Evolutionary conservation across 2,329 filamentous ascomycete species (phyloP).

Genomic region (Neonectria coccinea): DNA sequence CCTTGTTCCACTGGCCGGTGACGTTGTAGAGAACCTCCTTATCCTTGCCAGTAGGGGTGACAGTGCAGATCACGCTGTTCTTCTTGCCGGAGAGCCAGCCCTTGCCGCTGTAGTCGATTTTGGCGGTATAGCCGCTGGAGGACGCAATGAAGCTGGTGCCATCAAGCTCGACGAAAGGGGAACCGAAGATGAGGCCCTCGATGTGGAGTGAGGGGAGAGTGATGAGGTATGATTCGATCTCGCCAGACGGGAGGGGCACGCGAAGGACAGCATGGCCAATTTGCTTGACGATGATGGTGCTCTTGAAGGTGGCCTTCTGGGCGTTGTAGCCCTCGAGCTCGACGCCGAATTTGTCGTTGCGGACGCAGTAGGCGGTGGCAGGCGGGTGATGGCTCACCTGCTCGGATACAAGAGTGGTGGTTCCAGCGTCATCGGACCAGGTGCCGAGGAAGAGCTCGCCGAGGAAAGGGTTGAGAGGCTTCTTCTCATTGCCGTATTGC

Average conservation of each 20-base stretch:
- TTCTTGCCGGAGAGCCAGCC: constrained; percentile 97
- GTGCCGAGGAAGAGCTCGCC: constrained; percentile 93
- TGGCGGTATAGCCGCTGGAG: constrained; percentile 86
- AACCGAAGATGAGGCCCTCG: constrained; percentile 87
- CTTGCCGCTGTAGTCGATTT: constrained; percentile 92
- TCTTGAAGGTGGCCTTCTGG: constrained; percentile 94
- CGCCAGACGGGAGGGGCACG: constrained; percentile 63
- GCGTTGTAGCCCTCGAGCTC: constrained; percentile 90
- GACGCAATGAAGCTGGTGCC: constrained; percentile 86
- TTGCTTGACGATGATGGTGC: constrained; percentile 95
- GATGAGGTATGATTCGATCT: constrained; percentile 83
- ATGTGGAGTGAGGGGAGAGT: constrained; percentile 93
- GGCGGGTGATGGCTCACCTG: constrained; percentile 97
- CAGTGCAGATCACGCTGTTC: constrained; percentile 83
- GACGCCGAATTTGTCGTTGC: constrained; percentile 86
- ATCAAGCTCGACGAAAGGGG: constrained; percentile 92
- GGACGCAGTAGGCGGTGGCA: constrained; percentile 93
- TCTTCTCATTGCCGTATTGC: constrained; percentile 90
- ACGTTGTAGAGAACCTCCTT: constrained; percentile 83
- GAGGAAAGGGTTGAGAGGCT: constrained; percentile 95
- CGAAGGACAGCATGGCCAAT: constrained; percentile 89
- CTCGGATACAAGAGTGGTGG: constrained; percentile 89
- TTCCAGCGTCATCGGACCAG: constrained; percentile 86
- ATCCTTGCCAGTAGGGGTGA: constrained; percentile 78
- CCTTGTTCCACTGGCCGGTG: constrained; percentile 90